Conservation (phyloP, 179 eudicot genomes). For the Monotropa hypopitys region DNA sequence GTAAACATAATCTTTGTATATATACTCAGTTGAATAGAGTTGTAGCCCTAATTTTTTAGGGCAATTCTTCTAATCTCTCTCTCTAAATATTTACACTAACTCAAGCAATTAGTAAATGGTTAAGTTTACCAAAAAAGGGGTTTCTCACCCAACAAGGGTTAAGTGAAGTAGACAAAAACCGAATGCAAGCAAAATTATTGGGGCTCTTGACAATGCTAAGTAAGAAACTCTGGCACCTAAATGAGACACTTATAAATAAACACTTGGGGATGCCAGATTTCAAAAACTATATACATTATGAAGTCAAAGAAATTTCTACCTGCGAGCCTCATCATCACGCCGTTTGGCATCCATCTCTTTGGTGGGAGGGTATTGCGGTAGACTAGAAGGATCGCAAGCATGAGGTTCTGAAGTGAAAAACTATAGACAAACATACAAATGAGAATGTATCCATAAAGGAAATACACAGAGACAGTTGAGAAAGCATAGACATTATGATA, state of each 20-base stretch:
- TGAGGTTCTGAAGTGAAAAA: constrained; percentile 59
- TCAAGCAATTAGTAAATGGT: neutral
- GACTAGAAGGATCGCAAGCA: constrained; percentile 77
- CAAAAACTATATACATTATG: neutral
- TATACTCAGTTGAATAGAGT: too few relatives aligned
- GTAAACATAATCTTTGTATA: too few relatives aligned
- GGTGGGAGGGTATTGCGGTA: constrained; percentile 74
- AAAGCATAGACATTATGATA: neutral
- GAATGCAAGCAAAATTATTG: neutral
- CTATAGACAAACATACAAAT: constrained; percentile 22
- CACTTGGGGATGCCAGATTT: neutral
- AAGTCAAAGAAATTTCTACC: constrained; percentile 22
- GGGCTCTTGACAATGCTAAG: neutral
- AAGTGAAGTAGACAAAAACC: neutral
- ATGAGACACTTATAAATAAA: neutral
- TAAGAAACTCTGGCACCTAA: neutral
- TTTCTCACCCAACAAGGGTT: neutral
- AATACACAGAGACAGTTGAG: neutral
- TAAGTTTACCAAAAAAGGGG: neutral
- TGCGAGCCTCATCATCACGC: constrained; percentile 77
- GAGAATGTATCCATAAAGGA: neutral
- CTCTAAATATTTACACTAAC: too few relatives aligned
- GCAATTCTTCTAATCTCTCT: too few relatives aligned
- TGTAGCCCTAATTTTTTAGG: too few relatives aligned
- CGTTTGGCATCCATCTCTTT: constrained; percentile 85